phyloP scores from a whole-genome alignment of 2,329 filamentous ascomycete genomes.

The Hypoxylon sp. region DNA sequence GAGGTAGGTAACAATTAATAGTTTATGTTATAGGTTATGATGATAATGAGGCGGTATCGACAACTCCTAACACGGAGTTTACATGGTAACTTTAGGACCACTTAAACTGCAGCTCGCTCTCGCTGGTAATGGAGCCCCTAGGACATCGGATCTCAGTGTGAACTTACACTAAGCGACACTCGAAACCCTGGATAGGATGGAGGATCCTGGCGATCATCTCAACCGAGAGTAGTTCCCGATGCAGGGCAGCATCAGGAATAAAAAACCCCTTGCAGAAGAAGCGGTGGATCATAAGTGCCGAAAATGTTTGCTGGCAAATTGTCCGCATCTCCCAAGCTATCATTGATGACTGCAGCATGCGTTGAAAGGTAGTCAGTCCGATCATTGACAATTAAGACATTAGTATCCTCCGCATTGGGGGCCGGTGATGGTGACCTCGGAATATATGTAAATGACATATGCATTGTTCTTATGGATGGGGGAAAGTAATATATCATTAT shows the following conservation, averaged over 20 bases:
- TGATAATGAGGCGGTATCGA: slow-evolving; percentile 4
- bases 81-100: not conserved
- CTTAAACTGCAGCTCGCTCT: slow-evolving; percentile 4
- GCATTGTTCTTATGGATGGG: slow-evolving; percentile 27
- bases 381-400: slow-evolving; percentile 1
- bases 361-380: not conserved
- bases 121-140: slow-evolving; percentile 5
- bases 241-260: slow-evolving; percentile 31
- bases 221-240: slow-evolving; percentile 42
- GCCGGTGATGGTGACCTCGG: slow-evolving; percentile 5
- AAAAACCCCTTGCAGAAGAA: slow-evolving; percentile 42
- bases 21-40: not conserved
- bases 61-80: slow-evolving; percentile 5
- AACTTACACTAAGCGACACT: slow-evolving; percentile 26
- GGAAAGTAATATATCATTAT: slow-evolving; percentile 28
- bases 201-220: slow-evolving; percentile 41
- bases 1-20: too few species aligned
- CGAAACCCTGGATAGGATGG: slow-evolving; percentile 24
- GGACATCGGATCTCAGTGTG: slow-evolving; percentile 32
- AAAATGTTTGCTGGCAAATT: slow-evolving; percentile 30
- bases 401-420: not conserved
- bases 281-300: slow-evolving; percentile 38
- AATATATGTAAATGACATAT: slow-evolving; percentile 39
- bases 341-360: slow-evolving; percentile 15
- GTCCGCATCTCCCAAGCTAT: slow-evolving; percentile 9